These are phyloP conservation scores for Aspergillaceae sp. DNA, from an alignment of 2,329 filamentous ascomycete species.

Conservation along the genomic window DNA sequence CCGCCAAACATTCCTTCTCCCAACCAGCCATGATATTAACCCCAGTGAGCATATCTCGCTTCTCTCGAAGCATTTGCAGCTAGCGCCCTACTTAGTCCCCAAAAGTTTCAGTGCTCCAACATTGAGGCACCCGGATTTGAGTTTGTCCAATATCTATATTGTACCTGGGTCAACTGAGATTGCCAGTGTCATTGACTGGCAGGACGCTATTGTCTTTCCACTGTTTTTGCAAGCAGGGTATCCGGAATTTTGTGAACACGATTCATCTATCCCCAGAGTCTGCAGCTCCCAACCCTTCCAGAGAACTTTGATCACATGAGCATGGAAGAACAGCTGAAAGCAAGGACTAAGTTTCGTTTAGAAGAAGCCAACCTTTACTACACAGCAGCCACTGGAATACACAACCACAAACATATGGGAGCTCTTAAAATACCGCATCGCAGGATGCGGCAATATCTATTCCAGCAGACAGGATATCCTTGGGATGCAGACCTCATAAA, in stretches of 20 bases:
- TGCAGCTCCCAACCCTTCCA: constrained; percentile 17
- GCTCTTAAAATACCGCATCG: constrained; percentile 15
- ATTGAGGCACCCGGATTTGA: constrained; percentile 21
- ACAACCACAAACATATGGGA: constrained; percentile 15
- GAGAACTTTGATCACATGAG: constrained; percentile 15
- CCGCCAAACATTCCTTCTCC: constrained; percentile 19
- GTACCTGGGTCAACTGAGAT: constrained; percentile 17
- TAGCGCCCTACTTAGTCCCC: constrained; percentile 14
- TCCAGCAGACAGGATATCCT: constrained; percentile 18
- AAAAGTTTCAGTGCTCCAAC: constrained; percentile 9
- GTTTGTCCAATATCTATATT: constrained; percentile 18
- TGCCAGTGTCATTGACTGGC: constrained; percentile 20
- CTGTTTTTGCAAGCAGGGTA: constrained; percentile 20
- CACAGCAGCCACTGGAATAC: constrained; percentile 18
- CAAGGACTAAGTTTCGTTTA: constrained; percentile 11
- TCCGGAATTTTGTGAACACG: constrained; percentile 19
- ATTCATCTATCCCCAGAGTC: constrained; percentile 16
- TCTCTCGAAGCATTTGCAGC: constrained; percentile 16
- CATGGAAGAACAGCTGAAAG: constrained; percentile 14
- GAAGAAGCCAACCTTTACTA: constrained; percentile 23
- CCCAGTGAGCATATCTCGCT: constrained; percentile 15
- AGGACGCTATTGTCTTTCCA: constrained; percentile 18
- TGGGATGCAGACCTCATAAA: constrained; percentile 23
- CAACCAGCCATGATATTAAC: constrained; percentile 15
- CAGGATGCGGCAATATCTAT: constrained; percentile 19